Base-by-base conservation (phyloP, 2,329 filamentous ascomycete genomes). In the Sordariomycetes sp. region DNA sequence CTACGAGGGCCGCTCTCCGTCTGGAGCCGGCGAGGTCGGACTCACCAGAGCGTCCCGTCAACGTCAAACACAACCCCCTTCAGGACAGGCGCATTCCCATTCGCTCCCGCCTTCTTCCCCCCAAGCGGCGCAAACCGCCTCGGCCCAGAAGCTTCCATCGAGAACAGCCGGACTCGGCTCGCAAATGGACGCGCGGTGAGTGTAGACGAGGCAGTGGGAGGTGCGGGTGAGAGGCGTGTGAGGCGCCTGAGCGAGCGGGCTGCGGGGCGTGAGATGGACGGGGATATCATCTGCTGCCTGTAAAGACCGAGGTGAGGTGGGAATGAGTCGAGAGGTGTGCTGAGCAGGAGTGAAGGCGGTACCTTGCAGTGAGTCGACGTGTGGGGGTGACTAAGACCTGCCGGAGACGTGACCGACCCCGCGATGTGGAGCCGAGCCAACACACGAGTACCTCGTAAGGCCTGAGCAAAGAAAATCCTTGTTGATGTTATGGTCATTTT, bases 11-110 rank as follows among this genome's bases (percentile, higher is more conserved):
- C 28, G 4, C 28, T 32, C 4, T 8, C 8, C 28, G 8, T 32
- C 28, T 32, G 28, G 20, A 53, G 22, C 22, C 4, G 16, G 25
- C 11, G 34, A 37, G 25, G 6, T 10, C 5, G 20, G 16, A 53
- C 34, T 53, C 73, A 95, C 92, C 88, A 97, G 60, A 97, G 73
- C 25, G 93, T 99, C 3, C 93, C 93, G 71, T 99, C 93, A 62
- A 99, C 89, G 73, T 99, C 93, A 72, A 97, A 97, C 16, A 97
- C 79, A 1, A 87, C 73, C 3, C 85, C 85, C 60, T 76, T 76
- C 32, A 88, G 70, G 59, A 68, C 74, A 1, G 79, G 79, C 24
- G 71, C 67, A 22, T 57, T 32, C 10, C 67, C 67, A 25, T 66
- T 63, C 3, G 69, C 65, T 3, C 69, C 65, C 11, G 65, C 63